Evolutionary conservation across 2,329 filamentous ascomycete species (phyloP), one percentile per base, ranked within the genome.

Genomic region (Phoma sp.): DNA sequence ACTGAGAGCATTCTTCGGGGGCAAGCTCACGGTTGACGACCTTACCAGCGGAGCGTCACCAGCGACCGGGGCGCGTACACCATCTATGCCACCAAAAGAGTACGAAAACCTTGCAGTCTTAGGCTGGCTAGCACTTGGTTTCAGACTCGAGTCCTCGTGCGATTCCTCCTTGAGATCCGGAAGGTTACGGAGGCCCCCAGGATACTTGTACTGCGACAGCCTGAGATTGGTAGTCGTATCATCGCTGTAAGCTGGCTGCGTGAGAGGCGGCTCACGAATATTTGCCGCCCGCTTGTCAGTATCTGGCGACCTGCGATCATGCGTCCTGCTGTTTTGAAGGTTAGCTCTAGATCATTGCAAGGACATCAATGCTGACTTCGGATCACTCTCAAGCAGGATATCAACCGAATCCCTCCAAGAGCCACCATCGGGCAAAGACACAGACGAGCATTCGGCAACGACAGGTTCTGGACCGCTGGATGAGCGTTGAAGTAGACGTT

Each of bases 91-190:
- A 25, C 58, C 61, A 35, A 58, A 53, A 4, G 65, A 65, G 41
- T 69, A 69, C 14, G 62, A 65, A 47, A 69, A 67, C 40, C 51
- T 68, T 4, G 65, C 62, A 38, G 61, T 58, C 58, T 68, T 72
- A 36, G 73, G 47, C 41, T 74, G 72, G 55, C 69, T 68, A 1
- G 66, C 65, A 47, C 72, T 74, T 5, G 66, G 72, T 36, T 76
- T 72, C 32, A 75, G 59, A 53, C 77, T 78, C 57, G 78, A 76
- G 54, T 79, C 78, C 46, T 80, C 78, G 40, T 78, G 71, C 14
- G 78, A 79, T 54, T 80, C 79, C 58, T 81, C 79, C 50, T 80
- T 80, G 29, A 81, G 62, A 40, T 77, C 77, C 10, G 78, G 75
- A 13, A 80, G 71, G 64, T 76, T 65, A 29, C 65, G 64, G 38